phyloP scores from a whole-genome alignment of 306 rosid genomes.

The Lupinus albus region DNA sequence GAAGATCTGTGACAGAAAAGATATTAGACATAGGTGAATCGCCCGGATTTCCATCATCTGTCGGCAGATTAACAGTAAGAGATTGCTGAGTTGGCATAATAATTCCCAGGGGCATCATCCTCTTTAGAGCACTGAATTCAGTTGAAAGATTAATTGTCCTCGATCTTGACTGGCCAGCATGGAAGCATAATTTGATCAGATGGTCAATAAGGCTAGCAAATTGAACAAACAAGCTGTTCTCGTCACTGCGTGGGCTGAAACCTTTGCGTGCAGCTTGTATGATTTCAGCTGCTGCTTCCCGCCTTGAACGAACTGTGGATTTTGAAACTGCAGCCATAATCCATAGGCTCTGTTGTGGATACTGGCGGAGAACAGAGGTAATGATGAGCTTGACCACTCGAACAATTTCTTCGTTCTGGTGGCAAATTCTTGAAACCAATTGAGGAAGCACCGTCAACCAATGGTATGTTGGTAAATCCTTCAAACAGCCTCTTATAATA shows the following conservation, averaged over 20 bases:
- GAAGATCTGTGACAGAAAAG: constrained; percentile 83
- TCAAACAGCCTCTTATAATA: constrained; percentile 80
- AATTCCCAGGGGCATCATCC: constrained; percentile 99
- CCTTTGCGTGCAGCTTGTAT: constrained; percentile 84
- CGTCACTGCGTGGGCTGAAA: constrained; percentile 67
- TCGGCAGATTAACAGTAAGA: constrained; percentile 82
- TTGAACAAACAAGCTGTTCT: constrained; percentile 76
- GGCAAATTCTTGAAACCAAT: constrained; percentile 97
- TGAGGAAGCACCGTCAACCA: constrained; percentile 97
- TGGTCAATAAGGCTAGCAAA: constrained; percentile 90
- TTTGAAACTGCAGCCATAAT: constrained; percentile 99
- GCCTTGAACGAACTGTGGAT: constrained; percentile 89
- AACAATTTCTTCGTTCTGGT: constrained; percentile 86
- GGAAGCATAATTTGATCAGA: constrained; percentile 89
- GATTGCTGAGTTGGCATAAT: constrained; percentile 93
- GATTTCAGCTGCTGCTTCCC: constrained; percentile 93
- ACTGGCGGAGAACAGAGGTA: constrained; percentile 78
- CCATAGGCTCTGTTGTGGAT: constrained; percentile 96
- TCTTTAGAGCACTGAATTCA: constrained; percentile 88
- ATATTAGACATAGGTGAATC: constrained; percentile 65
- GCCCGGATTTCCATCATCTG: constrained; percentile 64
- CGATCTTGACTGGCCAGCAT: constrained; percentile 81
- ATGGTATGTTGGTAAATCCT: constrained; percentile 87
- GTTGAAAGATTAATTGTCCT: constrained; percentile 77
- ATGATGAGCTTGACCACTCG: constrained; percentile 76